Percentiles rank a stretch among this genome's conserved stretches.
phyloP scores from a whole-genome alignment of 164 flowering plant genomes.

The Nymphaea colorata region DNA sequence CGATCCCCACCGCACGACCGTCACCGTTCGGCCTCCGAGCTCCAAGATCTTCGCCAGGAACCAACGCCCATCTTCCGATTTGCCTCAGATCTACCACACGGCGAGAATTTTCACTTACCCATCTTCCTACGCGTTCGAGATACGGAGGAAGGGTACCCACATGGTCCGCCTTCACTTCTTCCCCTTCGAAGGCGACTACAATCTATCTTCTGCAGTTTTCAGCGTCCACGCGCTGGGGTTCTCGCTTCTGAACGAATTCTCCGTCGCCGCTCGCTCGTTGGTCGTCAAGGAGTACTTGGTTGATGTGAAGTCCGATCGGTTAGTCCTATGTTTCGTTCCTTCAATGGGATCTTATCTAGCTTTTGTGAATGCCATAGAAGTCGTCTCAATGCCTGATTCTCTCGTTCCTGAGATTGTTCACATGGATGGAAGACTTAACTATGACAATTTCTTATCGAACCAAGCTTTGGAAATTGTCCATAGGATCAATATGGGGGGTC shows the following conservation, averaged over 20 bases:
- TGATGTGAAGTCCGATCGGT: slow-evolving; percentile 6
- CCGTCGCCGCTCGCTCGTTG: not conserved
- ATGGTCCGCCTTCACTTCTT: slow-evolving; percentile 9
- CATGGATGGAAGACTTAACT: slow-evolving; percentile 7
- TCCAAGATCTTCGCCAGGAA: not conserved
- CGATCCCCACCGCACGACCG: not conserved
- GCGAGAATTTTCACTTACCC: slow-evolving; percentile 5
- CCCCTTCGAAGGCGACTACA: slow-evolving; percentile 4
- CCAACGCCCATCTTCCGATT: slow-evolving; percentile 1
- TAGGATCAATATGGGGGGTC: slow-evolving; percentile 84
- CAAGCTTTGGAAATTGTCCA: slow-evolving; percentile 50
- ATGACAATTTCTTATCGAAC: slow-evolving; percentile 21
- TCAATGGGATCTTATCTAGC: slow-evolving; percentile 42
- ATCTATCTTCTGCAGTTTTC: slow-evolving; percentile 8
- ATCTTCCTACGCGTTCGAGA: slow-evolving; percentile 6
- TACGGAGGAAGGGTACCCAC: slow-evolving; percentile 3
- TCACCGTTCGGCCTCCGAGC: slow-evolving; percentile 1
- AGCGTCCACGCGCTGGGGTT: slow-evolving; percentile 3
- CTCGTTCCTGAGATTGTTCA: slow-evolving; percentile 40
- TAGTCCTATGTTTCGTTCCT: slow-evolving; percentile 49
- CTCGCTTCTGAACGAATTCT: slow-evolving; percentile 4
- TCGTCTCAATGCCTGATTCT: slow-evolving; percentile 55
- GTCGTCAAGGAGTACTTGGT: slow-evolving; percentile 7
- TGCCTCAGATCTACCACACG: slow-evolving; percentile 5
- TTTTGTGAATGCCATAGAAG: slow-evolving; percentile 65